Evolutionary conservation across 371 early-diverging fungal species (phyloP).

Genomic region (Actinomucor elegans): DNA sequence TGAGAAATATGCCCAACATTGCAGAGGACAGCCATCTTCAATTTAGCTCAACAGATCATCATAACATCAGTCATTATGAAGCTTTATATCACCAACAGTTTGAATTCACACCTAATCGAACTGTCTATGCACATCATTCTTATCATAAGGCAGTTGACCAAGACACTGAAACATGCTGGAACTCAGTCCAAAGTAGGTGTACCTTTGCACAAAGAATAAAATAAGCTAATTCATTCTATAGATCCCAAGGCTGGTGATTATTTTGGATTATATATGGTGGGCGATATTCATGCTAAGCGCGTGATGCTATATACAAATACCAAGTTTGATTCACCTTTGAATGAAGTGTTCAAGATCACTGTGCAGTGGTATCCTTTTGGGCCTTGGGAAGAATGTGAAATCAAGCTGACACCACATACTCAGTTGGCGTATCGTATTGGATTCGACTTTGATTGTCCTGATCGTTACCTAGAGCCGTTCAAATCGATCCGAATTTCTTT

Average conservation of each 20-base stretch:
- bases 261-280: conserved; percentile 20
- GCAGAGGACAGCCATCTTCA: conserved; percentile 6
- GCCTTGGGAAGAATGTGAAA: conserved; percentile 13
- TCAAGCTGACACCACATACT: background rate
- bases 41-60: conserved; percentile 30
- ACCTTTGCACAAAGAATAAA: background rate
- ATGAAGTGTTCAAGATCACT: conserved; percentile 27
- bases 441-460: conserved; percentile 24
- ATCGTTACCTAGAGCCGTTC: conserved; percentile 7
- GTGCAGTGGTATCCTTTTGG: conserved; percentile 19
- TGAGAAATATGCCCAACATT: conserved; percentile 50
- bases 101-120: conserved; percentile 27
- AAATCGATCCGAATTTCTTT: conserved; percentile 30
- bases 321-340: conserved; percentile 15
- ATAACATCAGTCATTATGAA: conserved; percentile 44
- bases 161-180: conserved; percentile 58
- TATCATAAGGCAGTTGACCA: conserved; percentile 63
- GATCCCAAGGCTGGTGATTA: conserved; percentile 15
- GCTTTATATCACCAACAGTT: conserved; percentile 21
- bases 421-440: conserved; percentile 6
- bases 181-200: conserved; percentile 41
- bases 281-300: conserved; percentile 35
- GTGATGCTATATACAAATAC: conserved; percentile 23
- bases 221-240: conserved; percentile 26
- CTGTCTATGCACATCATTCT: conserved; percentile 41